These are phyloP conservation scores for Calendula officinalis DNA, from an alignment of 129 eudicot genomes.

Conservation along the genomic window DNA sequence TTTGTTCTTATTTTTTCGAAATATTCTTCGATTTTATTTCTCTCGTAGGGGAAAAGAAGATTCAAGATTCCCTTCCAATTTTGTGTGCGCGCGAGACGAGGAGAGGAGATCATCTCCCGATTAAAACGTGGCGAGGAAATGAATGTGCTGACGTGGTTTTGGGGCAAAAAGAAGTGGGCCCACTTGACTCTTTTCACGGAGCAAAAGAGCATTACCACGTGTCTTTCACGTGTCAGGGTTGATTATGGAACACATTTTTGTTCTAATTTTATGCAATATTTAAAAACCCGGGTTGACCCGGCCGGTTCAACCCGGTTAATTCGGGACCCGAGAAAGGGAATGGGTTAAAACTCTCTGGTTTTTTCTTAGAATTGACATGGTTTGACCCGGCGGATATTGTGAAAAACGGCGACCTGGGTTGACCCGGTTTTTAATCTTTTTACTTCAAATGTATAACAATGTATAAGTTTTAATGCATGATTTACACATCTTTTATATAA, in stretches of 20 bases:
- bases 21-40: conserved; percentile 6
- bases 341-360: no score
- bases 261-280: no score
- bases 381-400: no score
- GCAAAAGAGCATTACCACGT: not conserved
- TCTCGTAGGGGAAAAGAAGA: conserved; percentile 23
- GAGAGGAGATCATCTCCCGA: conserved; percentile 15
- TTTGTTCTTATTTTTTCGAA: not conserved
- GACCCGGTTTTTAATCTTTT: no score
- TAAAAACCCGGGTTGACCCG: no score
- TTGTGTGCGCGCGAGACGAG: conserved; percentile 38
- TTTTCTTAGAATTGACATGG: no score
- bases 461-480: no score
- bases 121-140: conserved; percentile 9
- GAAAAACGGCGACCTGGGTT: no score
- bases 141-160: conserved; percentile 26
- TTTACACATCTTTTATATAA: no score
- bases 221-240: conserved; percentile 18
- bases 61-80: conserved; percentile 43
- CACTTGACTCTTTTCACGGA: not conserved
- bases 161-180: not conserved
- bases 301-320: no score
- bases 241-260: not conserved
- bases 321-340: no score
- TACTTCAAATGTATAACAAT: no score